phyloP scores from a whole-genome alignment of 108 stramenopile species.

The Ochromonas danica region DNA sequence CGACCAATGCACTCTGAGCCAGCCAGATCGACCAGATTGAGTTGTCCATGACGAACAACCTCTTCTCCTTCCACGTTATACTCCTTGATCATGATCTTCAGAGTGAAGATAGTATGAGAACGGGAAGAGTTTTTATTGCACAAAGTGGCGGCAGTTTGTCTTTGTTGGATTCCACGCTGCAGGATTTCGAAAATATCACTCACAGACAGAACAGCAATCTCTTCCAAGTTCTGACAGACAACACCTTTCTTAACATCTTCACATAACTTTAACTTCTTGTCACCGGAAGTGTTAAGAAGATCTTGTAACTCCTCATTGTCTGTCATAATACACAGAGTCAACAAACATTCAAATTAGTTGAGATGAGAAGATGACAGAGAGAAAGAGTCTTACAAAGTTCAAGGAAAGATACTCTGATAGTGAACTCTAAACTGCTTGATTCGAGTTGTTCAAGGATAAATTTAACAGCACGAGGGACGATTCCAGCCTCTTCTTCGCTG shows the following conservation, averaged over 20 bases:
- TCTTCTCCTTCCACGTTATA: constrained; percentile 60
- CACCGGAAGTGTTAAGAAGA: constrained; percentile 10
- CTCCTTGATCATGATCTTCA: constrained; percentile 65
- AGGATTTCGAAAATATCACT: constrained; percentile 57
- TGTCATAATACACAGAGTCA: not conserved
- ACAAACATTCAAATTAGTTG: constrained; percentile 3
- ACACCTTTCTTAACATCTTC: constrained; percentile 45
- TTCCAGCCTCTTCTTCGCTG: constrained; percentile 50
- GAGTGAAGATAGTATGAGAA: constrained; percentile 61
- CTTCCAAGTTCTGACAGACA: constrained; percentile 59
- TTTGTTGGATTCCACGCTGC: constrained; percentile 53
- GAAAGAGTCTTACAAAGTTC: constrained; percentile 60
- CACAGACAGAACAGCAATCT: constrained; percentile 45
- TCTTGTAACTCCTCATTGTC: not conserved
- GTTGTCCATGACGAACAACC: constrained; percentile 59
- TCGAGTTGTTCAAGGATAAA: constrained; percentile 61
- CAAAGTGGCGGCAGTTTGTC: constrained; percentile 61
- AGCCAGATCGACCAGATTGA: constrained; percentile 68
- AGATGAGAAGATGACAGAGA: not conserved
- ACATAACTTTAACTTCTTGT: constrained; percentile 1
- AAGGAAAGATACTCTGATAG: constrained; percentile 62
- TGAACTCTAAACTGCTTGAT: constrained; percentile 54
- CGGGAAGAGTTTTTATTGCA: constrained; percentile 57
- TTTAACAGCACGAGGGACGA: constrained; percentile 60
- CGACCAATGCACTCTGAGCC: constrained; percentile 67